phyloP scores from a whole-genome alignment of 768 basidiomycete genomes.

The Termitomyces heimii region DNA sequence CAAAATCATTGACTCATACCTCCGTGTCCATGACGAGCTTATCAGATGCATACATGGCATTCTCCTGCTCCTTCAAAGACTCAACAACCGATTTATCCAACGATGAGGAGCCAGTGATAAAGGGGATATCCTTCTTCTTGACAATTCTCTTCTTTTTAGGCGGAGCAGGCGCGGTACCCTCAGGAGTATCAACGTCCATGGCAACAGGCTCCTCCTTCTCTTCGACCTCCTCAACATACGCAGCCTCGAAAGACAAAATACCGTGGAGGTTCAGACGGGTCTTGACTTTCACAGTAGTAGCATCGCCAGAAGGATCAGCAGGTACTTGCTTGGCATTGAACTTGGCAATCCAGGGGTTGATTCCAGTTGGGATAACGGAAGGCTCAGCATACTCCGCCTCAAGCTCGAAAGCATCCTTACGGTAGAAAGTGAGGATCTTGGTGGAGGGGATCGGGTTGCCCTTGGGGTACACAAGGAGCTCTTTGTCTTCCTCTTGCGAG shows the following conservation, averaged over 20 bases:
- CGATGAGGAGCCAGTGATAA: conserved; percentile 57
- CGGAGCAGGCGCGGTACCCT: conserved; percentile 33
- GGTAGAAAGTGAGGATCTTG: conserved; percentile 93
- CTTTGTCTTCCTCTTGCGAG: conserved; percentile 86
- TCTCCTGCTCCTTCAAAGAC: conserved; percentile 72
- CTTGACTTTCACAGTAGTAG: conserved; percentile 85
- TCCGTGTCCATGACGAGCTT: conserved; percentile 98
- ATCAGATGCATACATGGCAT: conserved; percentile 83
- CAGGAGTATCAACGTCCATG: conserved; percentile 60
- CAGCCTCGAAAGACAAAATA: conserved; percentile 77
- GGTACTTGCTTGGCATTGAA: conserved; percentile 83
- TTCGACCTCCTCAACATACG: conserved; percentile 80
- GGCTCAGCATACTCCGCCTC: conserved; percentile 83
- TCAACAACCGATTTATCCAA: conserved; percentile 65
- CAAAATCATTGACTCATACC: conserved; percentile 37
- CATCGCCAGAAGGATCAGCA: conserved; percentile 61
- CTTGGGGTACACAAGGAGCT: conserved; percentile 84
- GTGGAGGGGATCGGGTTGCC: conserved; percentile 88
- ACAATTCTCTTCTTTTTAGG: conserved; percentile 85
- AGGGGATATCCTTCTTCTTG: conserved; percentile 78
- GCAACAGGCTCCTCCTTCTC: conserved; percentile 65
- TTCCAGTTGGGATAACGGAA: conserved; percentile 59
- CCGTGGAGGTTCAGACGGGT: conserved; percentile 84
- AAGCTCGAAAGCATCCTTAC: conserved; percentile 83
- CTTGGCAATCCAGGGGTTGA: conserved; percentile 82